Percentiles rank a stretch among this genome's conserved stretches.
Evolutionary conservation across 2,329 filamentous ascomycete genomes (phyloP).

Genomic region (Geosmithia putterillii): DNA sequence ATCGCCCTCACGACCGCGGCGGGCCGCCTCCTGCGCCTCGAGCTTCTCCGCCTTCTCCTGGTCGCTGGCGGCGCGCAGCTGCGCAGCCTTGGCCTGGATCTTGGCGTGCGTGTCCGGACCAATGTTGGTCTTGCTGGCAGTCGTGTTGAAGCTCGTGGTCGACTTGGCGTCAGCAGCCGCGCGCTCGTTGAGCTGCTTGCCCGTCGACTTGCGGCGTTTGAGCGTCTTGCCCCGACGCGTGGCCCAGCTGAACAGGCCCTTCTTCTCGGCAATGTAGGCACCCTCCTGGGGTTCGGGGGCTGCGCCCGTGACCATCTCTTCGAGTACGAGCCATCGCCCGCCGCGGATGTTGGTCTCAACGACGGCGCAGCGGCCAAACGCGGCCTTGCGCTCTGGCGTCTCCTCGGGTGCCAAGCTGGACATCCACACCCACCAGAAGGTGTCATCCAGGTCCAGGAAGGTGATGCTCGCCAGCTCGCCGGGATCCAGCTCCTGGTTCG

Average conservation of each 20-base stretch:
- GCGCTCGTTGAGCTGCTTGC: conserved; percentile 44
- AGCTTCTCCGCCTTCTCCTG: conserved; percentile 34
- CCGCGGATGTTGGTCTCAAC: conserved; percentile 75
- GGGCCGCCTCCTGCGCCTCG: conserved; percentile 16
- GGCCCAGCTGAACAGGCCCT: conserved; percentile 73
- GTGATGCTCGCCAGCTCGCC: conserved; percentile 91
- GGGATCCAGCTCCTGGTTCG: conserved; percentile 61
- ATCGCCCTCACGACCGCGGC: conserved; percentile 44
- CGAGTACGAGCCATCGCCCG: conserved; percentile 85
- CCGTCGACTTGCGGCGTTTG: conserved; percentile 58
- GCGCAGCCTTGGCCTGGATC: conserved; percentile 82
- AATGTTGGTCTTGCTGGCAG: conserved; percentile 67
- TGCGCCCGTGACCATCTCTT: conserved; percentile 91
- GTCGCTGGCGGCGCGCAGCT: conserved; percentile 62
- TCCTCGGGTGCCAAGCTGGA: conserved; percentile 89
- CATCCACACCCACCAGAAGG: conserved; percentile 99
- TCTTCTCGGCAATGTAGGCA: conserved; percentile 91
- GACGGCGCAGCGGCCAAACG: conserved; percentile 86
- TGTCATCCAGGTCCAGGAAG: conserved; percentile 76
- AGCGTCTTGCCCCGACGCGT: conserved; percentile 54
- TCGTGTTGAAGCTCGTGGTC: conserved; percentile 25
- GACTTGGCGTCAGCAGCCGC: conserved; percentile 10
- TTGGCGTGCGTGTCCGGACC: conserved; percentile 84
- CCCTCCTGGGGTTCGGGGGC: conserved; percentile 73
- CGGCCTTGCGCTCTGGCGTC: conserved; percentile 71